Evolutionary conservation across 352 stramenopile genomes (phyloP), one percentile per base, ranked within the genome.

Genomic region (Pseudoperonospora humuli): DNA sequence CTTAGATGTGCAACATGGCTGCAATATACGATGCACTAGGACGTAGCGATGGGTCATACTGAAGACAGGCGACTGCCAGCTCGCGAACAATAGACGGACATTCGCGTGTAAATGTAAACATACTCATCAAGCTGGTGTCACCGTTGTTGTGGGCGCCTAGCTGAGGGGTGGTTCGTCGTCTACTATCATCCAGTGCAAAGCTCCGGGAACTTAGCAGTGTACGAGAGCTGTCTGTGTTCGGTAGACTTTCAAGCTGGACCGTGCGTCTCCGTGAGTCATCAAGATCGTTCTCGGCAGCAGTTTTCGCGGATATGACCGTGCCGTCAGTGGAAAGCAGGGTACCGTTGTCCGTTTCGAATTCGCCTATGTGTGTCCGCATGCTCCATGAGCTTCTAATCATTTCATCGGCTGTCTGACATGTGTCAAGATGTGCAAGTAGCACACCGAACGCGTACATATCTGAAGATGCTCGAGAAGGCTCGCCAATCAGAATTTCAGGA

Each of bases 381-480:
- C 66, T 68, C 54, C 69, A 69, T 11, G 69, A 77, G 26, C 43
- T 80, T 28, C 68, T 60, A 20, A 84, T 75, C 71, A 88, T 79
- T 47, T 85, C 70, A 36, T 78, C 59, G 2, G 70, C 76, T 10
- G 58, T 70, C 38, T 80, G 54, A 36, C 59, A 75, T 19, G 62
- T 66, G 25, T 88, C 76, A 14, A 88, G 37, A 13, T 83, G 71
- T 18, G 57, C 60, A 14, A 86, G 54, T n/a, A 88, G 54, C 43
- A 80, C 69, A 19, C 76, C 76, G 10, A 78, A 86, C 19, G 76
- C 73, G 39, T 84, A 88, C 71, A 88, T 84, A 34, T 88, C 76
- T 4, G 73, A 66, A 5, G 70, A 75, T 18, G 64, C 57, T 5
- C 64, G 60, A 39, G 61, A 63, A 0, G 52, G 39, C 15, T 73